These are phyloP conservation scores for Biscogniauxia marginata DNA, from an alignment of 2,329 filamentous ascomycete genomes.

Conservation along the genomic window DNA sequence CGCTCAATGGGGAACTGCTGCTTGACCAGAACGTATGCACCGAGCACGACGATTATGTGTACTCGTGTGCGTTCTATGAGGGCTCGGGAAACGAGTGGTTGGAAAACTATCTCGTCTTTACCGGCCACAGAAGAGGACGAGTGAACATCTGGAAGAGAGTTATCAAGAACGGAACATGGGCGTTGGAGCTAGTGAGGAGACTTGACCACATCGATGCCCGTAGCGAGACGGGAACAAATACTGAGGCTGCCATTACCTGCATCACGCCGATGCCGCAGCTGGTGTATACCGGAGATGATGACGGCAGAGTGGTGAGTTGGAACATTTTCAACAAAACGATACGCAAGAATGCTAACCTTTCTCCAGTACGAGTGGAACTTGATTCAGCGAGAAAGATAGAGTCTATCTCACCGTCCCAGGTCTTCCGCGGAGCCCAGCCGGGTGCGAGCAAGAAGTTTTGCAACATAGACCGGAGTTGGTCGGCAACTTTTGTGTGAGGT, in stretches of 20 bases:
- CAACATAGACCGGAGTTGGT: constrained; percentile 12
- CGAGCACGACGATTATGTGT: constrained; percentile 69
- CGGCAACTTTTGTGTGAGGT: constrained; percentile 5
- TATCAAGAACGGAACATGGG: constrained; percentile 63
- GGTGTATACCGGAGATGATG: constrained; percentile 93
- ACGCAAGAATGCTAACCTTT: constrained; percentile 9
- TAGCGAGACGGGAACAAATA: constrained; percentile 57
- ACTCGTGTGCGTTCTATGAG: constrained; percentile 89
- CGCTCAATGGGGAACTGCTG: constrained; percentile 81
- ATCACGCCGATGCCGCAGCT: constrained; percentile 79
- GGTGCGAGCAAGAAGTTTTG: constrained; percentile 19
- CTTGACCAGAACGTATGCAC: constrained; percentile 78
- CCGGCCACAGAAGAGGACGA: constrained; percentile 78
- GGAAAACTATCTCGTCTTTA: constrained; percentile 82
- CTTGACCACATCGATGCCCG: constrained; percentile 76
- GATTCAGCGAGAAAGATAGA: constrained; percentile 56
- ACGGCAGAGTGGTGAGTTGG: constrained; percentile 77
- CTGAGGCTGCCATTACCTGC: constrained; percentile 75
- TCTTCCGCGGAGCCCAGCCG: constrained; percentile 8
- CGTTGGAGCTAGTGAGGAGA: constrained; percentile 73
- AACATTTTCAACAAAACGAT: neutral
- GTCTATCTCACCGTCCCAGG: constrained; percentile 26
- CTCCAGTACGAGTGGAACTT: constrained; percentile 62
- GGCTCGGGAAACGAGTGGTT: constrained; percentile 89
- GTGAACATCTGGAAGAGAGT: constrained; percentile 75